Evolutionary conservation across 345 rosid genomes (phyloP).

Genomic region (Eutrema heterophyllum): DNA sequence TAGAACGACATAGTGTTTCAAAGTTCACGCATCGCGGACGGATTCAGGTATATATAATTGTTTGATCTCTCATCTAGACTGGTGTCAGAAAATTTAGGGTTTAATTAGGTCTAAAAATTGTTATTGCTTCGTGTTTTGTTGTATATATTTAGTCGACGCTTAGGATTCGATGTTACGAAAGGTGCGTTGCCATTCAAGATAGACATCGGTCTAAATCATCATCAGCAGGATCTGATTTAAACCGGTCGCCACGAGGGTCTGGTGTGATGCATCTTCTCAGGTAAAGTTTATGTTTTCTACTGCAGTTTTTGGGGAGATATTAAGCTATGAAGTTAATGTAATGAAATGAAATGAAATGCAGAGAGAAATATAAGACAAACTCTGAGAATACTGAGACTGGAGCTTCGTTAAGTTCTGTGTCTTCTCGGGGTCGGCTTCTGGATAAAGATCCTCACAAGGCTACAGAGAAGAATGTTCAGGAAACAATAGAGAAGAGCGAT

Average conservation of each 20-base stretch:
- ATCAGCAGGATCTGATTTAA: slow-evolving; percentile 20
- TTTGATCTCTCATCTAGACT: background rate
- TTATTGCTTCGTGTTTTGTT: background rate
- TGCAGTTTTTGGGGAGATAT: background rate
- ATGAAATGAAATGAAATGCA: slow-evolving; percentile 19
- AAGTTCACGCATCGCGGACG: slow-evolving; percentile 72
- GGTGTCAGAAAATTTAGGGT: background rate
- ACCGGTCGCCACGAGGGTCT: slow-evolving; percentile 36
- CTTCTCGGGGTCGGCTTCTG: background rate
- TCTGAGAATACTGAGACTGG: slow-evolving; percentile 22
- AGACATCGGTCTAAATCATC: slow-evolving; percentile 31
- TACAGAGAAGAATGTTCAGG: slow-evolving; percentile 28
- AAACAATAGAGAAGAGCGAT: slow-evolving; percentile 14
- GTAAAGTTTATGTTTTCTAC: background rate
- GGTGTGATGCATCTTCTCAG: slow-evolving; percentile 41
- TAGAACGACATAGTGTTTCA: slow-evolving; percentile 50
- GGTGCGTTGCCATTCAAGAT: slow-evolving; percentile 45
- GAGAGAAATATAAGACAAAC: slow-evolving; percentile 45
- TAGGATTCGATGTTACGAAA: slow-evolving; percentile 51
- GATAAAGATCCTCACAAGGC: slow-evolving; percentile 22
- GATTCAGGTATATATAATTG: slow-evolving; percentile 49
- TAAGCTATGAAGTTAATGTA: background rate
- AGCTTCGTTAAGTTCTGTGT: slow-evolving; percentile 13
- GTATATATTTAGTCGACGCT: slow-evolving; percentile 49
- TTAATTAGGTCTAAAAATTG: slow-evolving; percentile 5